A percentile compares a stretch with the other conserved stretches of the same genome.
These are phyloP conservation scores for Aspergillus pseudonomiae DNA, from an alignment of 2,329 filamentous ascomycete species.

Conservation along the genomic window DNA sequence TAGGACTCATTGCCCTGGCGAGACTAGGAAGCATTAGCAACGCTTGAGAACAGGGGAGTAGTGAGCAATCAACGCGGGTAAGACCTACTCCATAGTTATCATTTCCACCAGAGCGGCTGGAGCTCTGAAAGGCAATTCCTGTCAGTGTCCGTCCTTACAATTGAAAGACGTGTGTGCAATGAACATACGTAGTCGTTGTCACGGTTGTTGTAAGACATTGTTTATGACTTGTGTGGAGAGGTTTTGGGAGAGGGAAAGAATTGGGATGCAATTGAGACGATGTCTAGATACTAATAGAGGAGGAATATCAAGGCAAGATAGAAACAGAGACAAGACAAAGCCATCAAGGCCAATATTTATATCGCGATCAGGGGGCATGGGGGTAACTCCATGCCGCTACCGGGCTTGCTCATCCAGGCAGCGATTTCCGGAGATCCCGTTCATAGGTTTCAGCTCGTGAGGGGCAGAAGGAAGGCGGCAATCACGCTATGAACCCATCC, in stretches of 20 bases:
- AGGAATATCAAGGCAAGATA: neutral
- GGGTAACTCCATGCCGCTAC: neutral
- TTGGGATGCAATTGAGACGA: neutral
- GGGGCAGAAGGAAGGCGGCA: neutral
- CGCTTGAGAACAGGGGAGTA: neutral
- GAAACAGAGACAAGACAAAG: neutral
- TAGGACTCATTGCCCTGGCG: neutral
- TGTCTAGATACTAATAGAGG: neutral
- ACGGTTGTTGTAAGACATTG: conserved; percentile 3
- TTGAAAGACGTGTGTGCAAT: neutral
- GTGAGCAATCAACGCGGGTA: neutral
- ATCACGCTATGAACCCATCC: neutral
- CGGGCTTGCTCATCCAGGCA: neutral
- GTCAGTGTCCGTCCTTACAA: neutral
- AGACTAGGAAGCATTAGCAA: neutral
- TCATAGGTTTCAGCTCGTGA: neutral
- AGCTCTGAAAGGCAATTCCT: neutral
- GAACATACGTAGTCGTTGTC: conserved; percentile 1
- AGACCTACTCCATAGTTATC: neutral
- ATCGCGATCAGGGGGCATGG: neutral
- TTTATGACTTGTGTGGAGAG: neutral
- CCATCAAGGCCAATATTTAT: neutral
- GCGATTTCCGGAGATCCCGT: neutral
- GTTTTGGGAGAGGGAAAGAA: neutral
- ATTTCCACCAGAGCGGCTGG: neutral